These are phyloP conservation scores for Ulmus americana DNA, from an alignment of 331 rosid species.

Conservation along the genomic window DNA sequence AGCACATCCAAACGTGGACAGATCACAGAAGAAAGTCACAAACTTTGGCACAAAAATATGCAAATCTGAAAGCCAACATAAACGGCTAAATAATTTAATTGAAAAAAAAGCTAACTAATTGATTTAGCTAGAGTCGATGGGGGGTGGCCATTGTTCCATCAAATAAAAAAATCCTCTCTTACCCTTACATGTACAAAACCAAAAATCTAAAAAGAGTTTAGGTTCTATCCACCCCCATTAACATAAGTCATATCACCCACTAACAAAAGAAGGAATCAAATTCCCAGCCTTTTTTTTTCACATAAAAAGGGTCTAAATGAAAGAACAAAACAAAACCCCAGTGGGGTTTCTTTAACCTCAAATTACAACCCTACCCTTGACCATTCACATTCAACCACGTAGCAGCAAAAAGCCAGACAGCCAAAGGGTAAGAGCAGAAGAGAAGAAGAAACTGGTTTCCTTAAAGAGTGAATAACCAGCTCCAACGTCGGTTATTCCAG, in stretches of 20 bases:
- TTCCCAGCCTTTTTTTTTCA: slow-evolving; percentile 37
- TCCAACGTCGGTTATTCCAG: slow-evolving; percentile 6
- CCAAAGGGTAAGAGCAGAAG: slow-evolving; percentile 35
- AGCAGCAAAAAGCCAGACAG: slow-evolving; percentile 24
- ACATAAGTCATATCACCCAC: slow-evolving; percentile 40
- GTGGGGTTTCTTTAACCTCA: slow-evolving; percentile 32
- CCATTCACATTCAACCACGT: slow-evolving; percentile 32
- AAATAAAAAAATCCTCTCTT: slow-evolving; percentile 41
- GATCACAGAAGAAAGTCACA: not conserved
- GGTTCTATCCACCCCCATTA: slow-evolving; percentile 34
- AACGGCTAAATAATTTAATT: slow-evolving; percentile 2
- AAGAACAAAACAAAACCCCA: slow-evolving; percentile 8
- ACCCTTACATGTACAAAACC: slow-evolving; percentile 25
- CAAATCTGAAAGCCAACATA: slow-evolving; percentile 3
- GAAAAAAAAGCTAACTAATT: not conserved
- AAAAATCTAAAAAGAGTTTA: slow-evolving; percentile 30
- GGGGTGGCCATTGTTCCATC: slow-evolving; percentile 23
- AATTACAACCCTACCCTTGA: slow-evolving; percentile 21
- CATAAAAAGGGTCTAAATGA: not conserved
- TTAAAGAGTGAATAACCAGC: slow-evolving; percentile 21
- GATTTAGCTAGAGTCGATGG: not conserved
- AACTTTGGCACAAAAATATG: not conserved
- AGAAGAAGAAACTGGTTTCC: slow-evolving; percentile 12
- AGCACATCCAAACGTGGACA: not conserved
- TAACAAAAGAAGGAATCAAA: slow-evolving; percentile 43